These are phyloP conservation scores for Verticillium zaregamsianum DNA, from an alignment of 2,329 filamentous ascomycete genomes.

Conservation along the genomic window DNA sequence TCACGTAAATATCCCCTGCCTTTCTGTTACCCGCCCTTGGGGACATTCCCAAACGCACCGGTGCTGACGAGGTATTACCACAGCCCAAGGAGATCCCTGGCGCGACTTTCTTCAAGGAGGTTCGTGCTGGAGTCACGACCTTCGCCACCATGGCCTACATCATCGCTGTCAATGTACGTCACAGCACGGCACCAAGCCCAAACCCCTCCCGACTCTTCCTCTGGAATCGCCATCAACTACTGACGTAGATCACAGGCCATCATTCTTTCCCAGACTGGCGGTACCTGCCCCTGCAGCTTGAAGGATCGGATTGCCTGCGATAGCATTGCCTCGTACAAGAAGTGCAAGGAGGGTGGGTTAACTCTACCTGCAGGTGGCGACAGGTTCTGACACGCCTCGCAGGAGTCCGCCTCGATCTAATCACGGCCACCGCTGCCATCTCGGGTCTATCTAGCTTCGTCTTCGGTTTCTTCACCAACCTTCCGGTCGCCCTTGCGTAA, in stretches of 20 bases:
- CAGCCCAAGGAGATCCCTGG: conserved; percentile 65
- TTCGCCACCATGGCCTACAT: conserved; percentile 84
- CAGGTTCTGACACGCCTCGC: neutral
- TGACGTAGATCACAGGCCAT: conserved; percentile 45
- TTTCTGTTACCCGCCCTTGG: neutral
- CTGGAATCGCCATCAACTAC: neutral
- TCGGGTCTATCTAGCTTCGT: conserved; percentile 69
- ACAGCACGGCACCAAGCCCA: neutral
- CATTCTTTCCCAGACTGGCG: conserved; percentile 71
- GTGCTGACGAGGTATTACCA: neutral
- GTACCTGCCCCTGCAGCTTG: conserved; percentile 65
- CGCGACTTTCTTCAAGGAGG: conserved; percentile 70
- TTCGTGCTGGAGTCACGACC: conserved; percentile 76
- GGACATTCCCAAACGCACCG: neutral
- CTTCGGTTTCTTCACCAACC: conserved; percentile 78
- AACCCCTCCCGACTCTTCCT: neutral
- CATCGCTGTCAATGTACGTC: conserved; percentile 63
- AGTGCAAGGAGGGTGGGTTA: conserved; percentile 41
- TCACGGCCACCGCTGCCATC: conserved; percentile 80
- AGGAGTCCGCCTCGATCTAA: conserved; percentile 69
- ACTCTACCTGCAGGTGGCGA: neutral
- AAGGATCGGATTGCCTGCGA: conserved; percentile 42
- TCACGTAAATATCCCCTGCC: conserved; percentile 47
- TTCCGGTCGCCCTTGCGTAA: conserved; percentile 73
- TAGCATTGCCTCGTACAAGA: conserved; percentile 35